Conservation (phyloP, 169 alveolate genomes). For the Plasmodium gonderi region DNA sequence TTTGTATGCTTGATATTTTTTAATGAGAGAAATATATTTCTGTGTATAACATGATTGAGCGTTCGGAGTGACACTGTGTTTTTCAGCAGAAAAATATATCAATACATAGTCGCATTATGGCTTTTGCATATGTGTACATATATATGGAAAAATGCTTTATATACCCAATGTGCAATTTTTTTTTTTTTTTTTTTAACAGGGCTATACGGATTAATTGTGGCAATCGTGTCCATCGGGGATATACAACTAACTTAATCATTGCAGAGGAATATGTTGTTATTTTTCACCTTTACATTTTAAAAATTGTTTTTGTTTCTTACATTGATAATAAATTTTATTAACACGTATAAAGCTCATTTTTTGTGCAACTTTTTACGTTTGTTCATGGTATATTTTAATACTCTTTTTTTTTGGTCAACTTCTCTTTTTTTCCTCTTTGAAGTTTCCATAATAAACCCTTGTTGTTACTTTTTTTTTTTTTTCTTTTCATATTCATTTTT, state of each 20-base stretch:
- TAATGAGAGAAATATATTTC: background rate
- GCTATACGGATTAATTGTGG: slow-evolving; percentile 71
- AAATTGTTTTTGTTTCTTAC: slow-evolving; percentile 61
- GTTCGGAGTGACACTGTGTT: background rate
- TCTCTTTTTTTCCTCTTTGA: background rate
- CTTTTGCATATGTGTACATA: background rate
- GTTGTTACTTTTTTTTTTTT: background rate
- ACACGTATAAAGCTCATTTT: background rate
- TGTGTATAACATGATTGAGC: background rate
- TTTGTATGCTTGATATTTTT: background rate
- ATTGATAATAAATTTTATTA: background rate
- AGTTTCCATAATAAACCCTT: background rate
- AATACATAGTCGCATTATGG: background rate
- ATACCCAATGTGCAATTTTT: background rate
- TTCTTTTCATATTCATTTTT: background rate
- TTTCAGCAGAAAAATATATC: background rate
- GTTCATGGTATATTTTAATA: background rate
- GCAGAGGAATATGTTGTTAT: background rate
- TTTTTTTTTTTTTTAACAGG: slow-evolving; percentile 34
- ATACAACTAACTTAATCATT: slow-evolving; percentile 29
- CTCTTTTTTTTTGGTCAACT: background rate
- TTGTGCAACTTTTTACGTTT: background rate
- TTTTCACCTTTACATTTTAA: slow-evolving; percentile 1
- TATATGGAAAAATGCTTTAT: background rate
- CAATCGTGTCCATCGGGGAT: slow-evolving; percentile 71